Evolutionary conservation across 179 eudicot species (phyloP).

Genomic region (Beta corolliflora): DNA sequence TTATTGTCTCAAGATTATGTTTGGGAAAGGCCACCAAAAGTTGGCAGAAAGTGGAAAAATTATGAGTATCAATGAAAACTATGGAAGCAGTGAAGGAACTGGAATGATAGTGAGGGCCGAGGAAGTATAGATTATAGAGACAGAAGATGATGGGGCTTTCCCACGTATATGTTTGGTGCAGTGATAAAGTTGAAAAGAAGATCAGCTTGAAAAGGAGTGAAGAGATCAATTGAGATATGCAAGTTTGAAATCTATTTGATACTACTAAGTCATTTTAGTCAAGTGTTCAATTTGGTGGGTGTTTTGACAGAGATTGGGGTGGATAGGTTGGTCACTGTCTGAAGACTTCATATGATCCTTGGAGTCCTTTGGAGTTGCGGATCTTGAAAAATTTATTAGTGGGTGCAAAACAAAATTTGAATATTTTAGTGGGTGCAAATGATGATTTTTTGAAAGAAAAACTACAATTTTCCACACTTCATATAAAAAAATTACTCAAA

Average conservation of each 20-base stretch:
- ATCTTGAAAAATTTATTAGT: no score
- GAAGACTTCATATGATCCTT: not conserved
- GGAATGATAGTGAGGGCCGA: not conserved
- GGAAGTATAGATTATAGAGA: not conserved
- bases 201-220: not conserved
- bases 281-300: not conserved
- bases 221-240: not conserved
- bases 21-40: not conserved
- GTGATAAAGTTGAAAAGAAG: not conserved
- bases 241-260: not conserved
- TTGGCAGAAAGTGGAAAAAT: not conserved
- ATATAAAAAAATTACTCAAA: no score
- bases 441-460: no score
- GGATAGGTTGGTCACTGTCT: not conserved
- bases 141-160: not conserved
- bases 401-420: no score
- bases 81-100: not conserved
- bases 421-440: no score
- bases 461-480: no score
- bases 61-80: not conserved
- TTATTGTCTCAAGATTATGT: no score
- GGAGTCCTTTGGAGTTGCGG: no score
- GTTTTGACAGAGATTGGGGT: not conserved
- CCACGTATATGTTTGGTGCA: not conserved
- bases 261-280: not conserved